phyloP scores from a whole-genome alignment of 1,284 basidiomycete species.

The Puccinia coronata region DNA sequence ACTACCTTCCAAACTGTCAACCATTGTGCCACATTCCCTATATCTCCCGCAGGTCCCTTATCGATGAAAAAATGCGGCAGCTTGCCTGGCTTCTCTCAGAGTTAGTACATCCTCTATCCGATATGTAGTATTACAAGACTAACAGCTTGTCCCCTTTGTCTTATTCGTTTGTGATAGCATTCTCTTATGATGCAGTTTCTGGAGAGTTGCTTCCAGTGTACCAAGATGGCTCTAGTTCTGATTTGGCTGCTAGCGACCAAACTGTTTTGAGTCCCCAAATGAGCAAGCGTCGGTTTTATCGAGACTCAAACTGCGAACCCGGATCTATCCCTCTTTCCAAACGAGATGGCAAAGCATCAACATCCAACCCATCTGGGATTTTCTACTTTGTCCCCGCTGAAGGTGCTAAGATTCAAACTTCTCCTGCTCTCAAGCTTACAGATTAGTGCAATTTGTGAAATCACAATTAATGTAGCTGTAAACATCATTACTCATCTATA shows the following conservation, averaged over 20 bases:
- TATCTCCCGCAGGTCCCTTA: conserved; percentile 53
- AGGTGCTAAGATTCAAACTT: conserved; percentile 6
- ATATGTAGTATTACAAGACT: background rate
- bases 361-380: conserved; percentile 5
- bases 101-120: background rate
- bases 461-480: background rate
- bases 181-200: conserved; percentile 35
- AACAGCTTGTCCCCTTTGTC: background rate
- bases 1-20: conserved; percentile 51
- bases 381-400: conserved; percentile 21
- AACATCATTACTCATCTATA: conserved; percentile 15
- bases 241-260: conserved; percentile 1
- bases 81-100: conserved; percentile 52
- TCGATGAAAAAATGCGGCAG: conserved; percentile 53
- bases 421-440: background rate
- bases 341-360: background rate
- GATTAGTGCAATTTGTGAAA: background rate
- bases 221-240: background rate
- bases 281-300: background rate
- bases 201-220: conserved; percentile 40
- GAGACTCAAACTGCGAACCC: background rate
- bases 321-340: background rate
- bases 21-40: conserved; percentile 55
- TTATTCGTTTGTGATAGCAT: conserved; percentile 4
- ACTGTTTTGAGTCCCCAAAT: background rate